Percentiles rank a stretch among this genome's conserved stretches.
These are phyloP conservation scores for Kentomonas sorsogonicus DNA, from an alignment of 208 protist genomes.

Conservation along the genomic window DNA sequence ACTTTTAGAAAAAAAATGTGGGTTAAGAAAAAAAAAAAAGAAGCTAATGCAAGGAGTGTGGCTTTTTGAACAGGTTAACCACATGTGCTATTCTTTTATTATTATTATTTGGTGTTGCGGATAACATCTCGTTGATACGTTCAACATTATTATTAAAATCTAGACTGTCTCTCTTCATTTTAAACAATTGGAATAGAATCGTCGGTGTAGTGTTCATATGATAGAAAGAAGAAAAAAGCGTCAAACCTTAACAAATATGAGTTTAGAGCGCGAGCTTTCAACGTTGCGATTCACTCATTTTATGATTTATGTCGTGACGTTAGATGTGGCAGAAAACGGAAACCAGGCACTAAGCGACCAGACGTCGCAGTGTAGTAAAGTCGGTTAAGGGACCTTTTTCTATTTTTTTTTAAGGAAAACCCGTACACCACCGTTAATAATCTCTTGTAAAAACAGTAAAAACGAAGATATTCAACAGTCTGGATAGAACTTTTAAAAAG, in stretches of 20 bases:
- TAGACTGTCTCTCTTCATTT: constrained; percentile 2
- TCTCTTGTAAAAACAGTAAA: too few species aligned
- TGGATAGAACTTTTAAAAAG: too few species aligned
- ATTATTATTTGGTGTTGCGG: too few species aligned
- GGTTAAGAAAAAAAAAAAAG: constrained; percentile 3
- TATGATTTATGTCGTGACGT: constrained; percentile 1
- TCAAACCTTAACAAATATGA: background rate
- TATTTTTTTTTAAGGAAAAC: too few species aligned
- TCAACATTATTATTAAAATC: background rate
- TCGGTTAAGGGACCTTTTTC: too few species aligned
- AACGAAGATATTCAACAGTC: too few species aligned
- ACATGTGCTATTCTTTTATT: constrained; percentile 2
- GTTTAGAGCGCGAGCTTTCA: too few species aligned
- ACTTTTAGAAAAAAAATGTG: background rate
- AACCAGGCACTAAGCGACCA: too few species aligned
- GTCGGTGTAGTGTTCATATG: background rate
- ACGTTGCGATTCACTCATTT: background rate
- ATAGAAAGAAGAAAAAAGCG: background rate
- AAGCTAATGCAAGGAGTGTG: background rate
- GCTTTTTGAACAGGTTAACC: background rate
- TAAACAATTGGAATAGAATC: background rate
- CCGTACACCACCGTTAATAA: background rate
- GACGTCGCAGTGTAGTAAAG: too few species aligned
- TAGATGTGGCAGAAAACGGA: too few species aligned
- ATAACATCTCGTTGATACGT: too few species aligned